Base-by-base conservation (phyloP, 2,329 filamentous ascomycete genomes). In the Botrytis porri region DNA sequence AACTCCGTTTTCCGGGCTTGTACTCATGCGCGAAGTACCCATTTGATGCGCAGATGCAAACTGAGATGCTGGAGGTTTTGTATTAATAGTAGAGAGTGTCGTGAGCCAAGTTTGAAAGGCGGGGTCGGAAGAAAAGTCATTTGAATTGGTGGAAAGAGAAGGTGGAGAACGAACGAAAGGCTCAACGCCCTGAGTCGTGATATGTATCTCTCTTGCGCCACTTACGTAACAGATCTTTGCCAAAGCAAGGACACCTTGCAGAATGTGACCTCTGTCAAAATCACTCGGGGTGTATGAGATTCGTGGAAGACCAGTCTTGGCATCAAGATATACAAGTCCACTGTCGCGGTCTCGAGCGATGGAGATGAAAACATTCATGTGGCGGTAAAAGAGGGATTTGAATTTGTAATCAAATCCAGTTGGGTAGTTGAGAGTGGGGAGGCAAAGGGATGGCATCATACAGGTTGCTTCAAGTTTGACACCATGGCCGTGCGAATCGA, bases 401-500 rank as follows among this genome's bases (percentile, higher is more conserved):
- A 91, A 83, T 83, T 97, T 97, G 81, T 87, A 93, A 62, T 93
- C 87, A 18, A 94, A 80, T 0, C 90, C 92, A 71, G 84, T 84
- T n/a, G 81, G 83, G 90, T 92, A 97, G 22, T 90, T 87, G 70
- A 93, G 84, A 69, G 87, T 83, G 8, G 89, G 84, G 22, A 94
- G 83, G 77, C 88, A 86, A 4, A 89, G 80, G 29, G 89, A 88
- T 0, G 94, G 93, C 79, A 89, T 77, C 92, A 96, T 95, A 78
- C 88, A 88, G 1, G 88, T 88, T 16, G 90, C 86, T 84, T 98
- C 94, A 41, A 98, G 84, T 81, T 97, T 97, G 66, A 87, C 86
- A 57, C 95, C 95, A 78, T 98, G 93, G 73, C 94, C 93, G 60
- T 90, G 85, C 9, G 88, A 88, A 80, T 97, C 94, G 0, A 95